These are phyloP conservation scores for Colletotrichum sp. DNA, from an alignment of 2,329 filamentous ascomycete species.

Conservation along the genomic window DNA sequence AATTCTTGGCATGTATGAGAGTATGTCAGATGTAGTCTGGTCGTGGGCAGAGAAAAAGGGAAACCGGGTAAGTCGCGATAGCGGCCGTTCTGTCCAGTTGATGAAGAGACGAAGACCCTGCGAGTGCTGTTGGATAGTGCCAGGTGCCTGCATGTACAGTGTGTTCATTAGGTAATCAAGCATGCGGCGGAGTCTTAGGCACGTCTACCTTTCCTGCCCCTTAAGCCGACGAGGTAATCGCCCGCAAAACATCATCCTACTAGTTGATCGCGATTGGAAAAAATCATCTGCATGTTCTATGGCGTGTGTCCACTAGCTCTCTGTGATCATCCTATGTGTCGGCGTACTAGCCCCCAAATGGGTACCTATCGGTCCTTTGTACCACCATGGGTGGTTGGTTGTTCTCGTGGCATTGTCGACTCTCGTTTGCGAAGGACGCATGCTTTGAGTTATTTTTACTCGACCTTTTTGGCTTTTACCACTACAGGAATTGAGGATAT, in stretches of 20 bases:
- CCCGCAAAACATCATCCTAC: not conserved
- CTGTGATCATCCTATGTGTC: no score
- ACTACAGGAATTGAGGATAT: constrained; percentile 59
- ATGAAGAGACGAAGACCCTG: not conserved
- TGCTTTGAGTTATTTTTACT: not conserved
- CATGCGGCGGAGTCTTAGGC: no score
- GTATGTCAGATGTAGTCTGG: not conserved
- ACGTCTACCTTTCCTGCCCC: not conserved
- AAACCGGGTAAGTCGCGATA: not conserved
- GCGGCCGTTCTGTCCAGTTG: not conserved
- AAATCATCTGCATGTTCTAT: not conserved
- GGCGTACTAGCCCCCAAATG: not conserved
- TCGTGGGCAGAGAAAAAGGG: not conserved
- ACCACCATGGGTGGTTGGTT: not conserved
- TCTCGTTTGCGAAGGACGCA: not conserved
- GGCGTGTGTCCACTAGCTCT: not conserved
- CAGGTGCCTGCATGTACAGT: not conserved
- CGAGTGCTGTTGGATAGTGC: not conserved
- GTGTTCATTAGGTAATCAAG: no score
- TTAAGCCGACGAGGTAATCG: not conserved
- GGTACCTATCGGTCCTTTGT: not conserved
- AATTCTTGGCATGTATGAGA: not conserved
- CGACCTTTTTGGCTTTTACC: constrained; percentile 36
- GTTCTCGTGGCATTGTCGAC: not conserved
- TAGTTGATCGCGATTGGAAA: not conserved